A percentile compares a stretch with the other conserved stretches of the same genome.
These are phyloP conservation scores for Adiantum capillusveneris DNA, from an alignment of 75 land plant species.

Conservation along the genomic window DNA sequence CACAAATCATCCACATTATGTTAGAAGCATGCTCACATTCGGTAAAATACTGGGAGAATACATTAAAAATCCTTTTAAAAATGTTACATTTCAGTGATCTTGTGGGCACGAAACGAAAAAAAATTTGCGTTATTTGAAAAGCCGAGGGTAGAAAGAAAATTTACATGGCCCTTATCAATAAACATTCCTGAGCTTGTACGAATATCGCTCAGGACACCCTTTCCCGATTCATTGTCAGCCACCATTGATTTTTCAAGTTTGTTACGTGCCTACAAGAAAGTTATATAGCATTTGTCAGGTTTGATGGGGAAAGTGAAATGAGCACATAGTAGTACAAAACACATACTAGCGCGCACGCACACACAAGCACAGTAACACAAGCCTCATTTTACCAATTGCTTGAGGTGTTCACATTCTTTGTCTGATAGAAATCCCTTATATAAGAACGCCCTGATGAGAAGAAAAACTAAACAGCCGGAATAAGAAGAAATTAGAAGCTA, in stretches of 20 bases:
- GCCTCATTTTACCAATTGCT: conserved; percentile 25
- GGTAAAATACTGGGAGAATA: no score
- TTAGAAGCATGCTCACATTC: no score
- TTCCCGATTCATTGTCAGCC: conserved; percentile 73
- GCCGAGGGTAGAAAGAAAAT: not conserved
- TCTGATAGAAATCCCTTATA: conserved; percentile 51
- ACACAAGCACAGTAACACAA: not conserved
- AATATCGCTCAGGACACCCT: conserved; percentile 53
- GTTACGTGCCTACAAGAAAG: conserved; percentile 31
- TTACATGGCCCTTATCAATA: conserved; percentile 39
- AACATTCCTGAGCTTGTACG: conserved; percentile 81
- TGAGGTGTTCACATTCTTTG: conserved; percentile 73
- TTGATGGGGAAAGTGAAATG: no score
- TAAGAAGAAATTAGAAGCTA: not conserved
- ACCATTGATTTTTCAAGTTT: conserved; percentile 76
- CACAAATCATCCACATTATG: no score
- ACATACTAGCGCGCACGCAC: not conserved
- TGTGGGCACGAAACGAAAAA: no score
- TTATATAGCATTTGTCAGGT: not conserved
- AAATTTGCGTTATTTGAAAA: no score
- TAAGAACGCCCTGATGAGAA: conserved; percentile 22
- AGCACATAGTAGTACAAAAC: not conserved
- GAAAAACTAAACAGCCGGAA: not conserved
- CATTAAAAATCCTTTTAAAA: no score
- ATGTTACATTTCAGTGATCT: no score